Conservation (phyloP, 306 rosid genomes). For the Elaeagnus macrophylla region DNA sequence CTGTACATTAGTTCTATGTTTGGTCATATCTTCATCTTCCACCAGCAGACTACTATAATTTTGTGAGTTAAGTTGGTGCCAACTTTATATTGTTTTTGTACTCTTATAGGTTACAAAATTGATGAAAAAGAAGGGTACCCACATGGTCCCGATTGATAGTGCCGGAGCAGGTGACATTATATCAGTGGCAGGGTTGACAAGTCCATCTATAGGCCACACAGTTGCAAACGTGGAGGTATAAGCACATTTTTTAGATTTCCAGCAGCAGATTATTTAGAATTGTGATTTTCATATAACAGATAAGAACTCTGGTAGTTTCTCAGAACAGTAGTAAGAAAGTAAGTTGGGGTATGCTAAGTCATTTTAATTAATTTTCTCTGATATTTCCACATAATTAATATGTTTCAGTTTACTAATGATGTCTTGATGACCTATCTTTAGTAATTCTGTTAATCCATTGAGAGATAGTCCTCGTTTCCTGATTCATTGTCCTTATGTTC, state of each 20-base stretch:
- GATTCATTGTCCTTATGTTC: no score
- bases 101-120: slow-evolving; percentile 61
- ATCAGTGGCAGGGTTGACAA: slow-evolving; percentile 82
- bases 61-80: neutral
- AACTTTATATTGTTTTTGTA: neutral
- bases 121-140: slow-evolving; percentile 91
- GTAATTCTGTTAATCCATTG: no score
- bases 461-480: no score
- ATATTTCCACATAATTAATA: no score
- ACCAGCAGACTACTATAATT: slow-evolving; percentile 8
- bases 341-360: no score
- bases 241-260: neutral
- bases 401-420: no score
- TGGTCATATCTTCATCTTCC: slow-evolving; percentile 14
- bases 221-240: slow-evolving; percentile 69
- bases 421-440: no score
- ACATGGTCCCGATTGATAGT: slow-evolving; percentile 56
- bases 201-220: slow-evolving; percentile 86
- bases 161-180: slow-evolving; percentile 98
- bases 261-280: no score
- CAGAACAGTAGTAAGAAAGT: no score
- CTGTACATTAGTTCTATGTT: neutral
- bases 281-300: no score
- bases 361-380: no score
- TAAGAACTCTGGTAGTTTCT: no score